A percentile compares a stretch with the other conserved stretches of the same genome.
These are phyloP conservation scores for Abortiporus biennis DNA, from an alignment of 1,284 basidiomycete species.

Conservation along the genomic window DNA sequence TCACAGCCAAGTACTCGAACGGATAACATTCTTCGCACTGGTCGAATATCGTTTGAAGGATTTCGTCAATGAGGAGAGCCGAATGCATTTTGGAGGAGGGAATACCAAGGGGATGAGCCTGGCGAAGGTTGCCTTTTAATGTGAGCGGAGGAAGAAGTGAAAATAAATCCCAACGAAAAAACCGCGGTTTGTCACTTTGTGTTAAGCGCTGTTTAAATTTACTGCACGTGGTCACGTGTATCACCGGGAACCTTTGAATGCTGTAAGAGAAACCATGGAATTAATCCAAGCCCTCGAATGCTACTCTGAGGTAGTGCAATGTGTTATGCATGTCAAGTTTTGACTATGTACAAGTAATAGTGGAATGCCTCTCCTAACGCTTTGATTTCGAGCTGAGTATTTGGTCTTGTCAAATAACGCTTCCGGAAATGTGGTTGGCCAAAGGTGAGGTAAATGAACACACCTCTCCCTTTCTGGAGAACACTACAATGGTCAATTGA, in stretches of 20 bases:
- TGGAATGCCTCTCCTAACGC: slow-evolving; percentile 77
- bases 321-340: too few relatives aligned
- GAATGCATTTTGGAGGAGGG: slow-evolving; percentile 10
- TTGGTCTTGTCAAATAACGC: slow-evolving; percentile 52
- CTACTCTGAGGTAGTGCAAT: too few relatives aligned
- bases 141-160: too few relatives aligned
- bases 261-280: too few relatives aligned
- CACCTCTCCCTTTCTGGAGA: slow-evolving; percentile 49
- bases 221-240: too few relatives aligned
- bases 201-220: too few relatives aligned
- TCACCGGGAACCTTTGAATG: too few relatives aligned
- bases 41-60: slow-evolving; percentile 23
- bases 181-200: too few relatives aligned
- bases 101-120: too few relatives aligned
- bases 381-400: slow-evolving; percentile 57
- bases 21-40: slow-evolving; percentile 23
- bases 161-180: too few relatives aligned
- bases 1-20: slow-evolving; percentile 16
- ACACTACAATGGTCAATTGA: slow-evolving; percentile 38
- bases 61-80: slow-evolving; percentile 14
- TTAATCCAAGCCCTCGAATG: too few relatives aligned
- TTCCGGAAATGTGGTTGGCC: slow-evolving; percentile 89
- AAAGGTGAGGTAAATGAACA: slow-evolving; percentile 84
- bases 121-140: too few relatives aligned
- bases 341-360: slow-evolving; percentile 71